A percentile compares a stretch with the other conserved stretches of the same genome.
Evolutionary conservation across 2,329 filamentous ascomycete genomes (phyloP).

Genomic region (Hypoxylon sp.): DNA sequence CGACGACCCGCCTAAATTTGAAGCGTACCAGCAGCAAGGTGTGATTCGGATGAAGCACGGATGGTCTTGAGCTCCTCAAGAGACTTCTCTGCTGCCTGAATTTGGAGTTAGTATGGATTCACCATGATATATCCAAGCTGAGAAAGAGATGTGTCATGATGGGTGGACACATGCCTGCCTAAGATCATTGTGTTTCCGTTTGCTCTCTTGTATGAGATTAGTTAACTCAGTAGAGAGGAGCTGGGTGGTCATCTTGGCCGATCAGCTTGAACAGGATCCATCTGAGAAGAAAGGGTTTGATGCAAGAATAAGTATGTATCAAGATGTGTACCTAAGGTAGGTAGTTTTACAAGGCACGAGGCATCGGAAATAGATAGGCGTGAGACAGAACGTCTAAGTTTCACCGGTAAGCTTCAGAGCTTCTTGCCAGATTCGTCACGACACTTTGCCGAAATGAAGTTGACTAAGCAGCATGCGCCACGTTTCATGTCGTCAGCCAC

Average conservation of each 20-base stretch:
- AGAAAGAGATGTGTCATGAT: background rate
- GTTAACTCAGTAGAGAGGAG: constrained; percentile 88
- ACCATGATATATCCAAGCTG: constrained; percentile 13
- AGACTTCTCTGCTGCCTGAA: constrained; percentile 90
- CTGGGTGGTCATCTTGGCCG: constrained; percentile 84
- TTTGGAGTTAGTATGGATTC: constrained; percentile 17
- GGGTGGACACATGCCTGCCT: constrained; percentile 71
- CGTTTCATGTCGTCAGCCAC: constrained; percentile 15
- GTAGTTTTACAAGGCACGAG: background rate
- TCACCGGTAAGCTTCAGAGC: constrained; percentile 32
- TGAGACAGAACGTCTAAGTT: constrained; percentile 11
- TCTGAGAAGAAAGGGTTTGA: constrained; percentile 27
- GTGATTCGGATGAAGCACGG: constrained; percentile 78
- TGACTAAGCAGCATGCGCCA: constrained; percentile 35
- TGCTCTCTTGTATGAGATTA: constrained; percentile 94
- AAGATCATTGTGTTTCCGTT: constrained; percentile 91
- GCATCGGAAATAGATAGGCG: constrained; percentile 1
- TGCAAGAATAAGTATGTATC: constrained; percentile 6
- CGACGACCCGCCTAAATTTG: constrained; percentile 18
- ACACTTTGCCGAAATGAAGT: constrained; percentile 17
- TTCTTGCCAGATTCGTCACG: constrained; percentile 50
- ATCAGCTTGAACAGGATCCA: constrained; percentile 41
- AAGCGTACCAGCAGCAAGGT: constrained; percentile 74
- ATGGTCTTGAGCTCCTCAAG: constrained; percentile 87
- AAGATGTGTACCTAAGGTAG: background rate